Evolutionary conservation across 2,329 filamentous ascomycete genomes (phyloP).

Genomic region (Geosmithia putterillii): DNA sequence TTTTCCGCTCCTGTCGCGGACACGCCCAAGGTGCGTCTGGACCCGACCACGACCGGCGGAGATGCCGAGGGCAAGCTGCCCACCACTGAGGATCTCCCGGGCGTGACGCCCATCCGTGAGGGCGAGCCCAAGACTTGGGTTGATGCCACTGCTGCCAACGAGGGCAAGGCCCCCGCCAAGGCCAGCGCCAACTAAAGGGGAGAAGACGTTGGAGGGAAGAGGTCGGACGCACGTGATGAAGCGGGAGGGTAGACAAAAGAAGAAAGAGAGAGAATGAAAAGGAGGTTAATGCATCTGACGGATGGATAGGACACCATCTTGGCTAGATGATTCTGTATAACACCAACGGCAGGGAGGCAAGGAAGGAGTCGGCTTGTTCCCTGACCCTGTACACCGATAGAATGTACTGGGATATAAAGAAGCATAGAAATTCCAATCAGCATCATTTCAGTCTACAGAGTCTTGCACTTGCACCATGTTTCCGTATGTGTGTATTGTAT

Average conservation of each 20-base stretch:
- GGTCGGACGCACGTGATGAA: too few species aligned
- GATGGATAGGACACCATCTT: neutral
- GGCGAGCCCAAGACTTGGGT: conserved; percentile 8
- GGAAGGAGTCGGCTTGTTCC: neutral
- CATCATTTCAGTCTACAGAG: too few species aligned
- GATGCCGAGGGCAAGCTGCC: neutral
- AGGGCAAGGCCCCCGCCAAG: conserved; percentile 6
- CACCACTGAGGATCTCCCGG: conserved; percentile 5
- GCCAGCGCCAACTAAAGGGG: too few species aligned
- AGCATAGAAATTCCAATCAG: neutral
- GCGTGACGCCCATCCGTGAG: neutral
- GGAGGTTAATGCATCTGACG: neutral
- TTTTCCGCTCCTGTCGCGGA: too few species aligned
- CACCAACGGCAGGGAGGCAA: neutral
- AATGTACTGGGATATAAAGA: neutral
- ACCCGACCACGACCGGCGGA: neutral
- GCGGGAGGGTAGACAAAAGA: conserved; percentile 5
- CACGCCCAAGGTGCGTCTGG: neutral
- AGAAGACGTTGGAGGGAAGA: too few species aligned
- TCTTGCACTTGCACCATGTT: too few species aligned
- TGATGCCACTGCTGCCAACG: conserved; percentile 17
- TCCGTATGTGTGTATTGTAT: too few species aligned
- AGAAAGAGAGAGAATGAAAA: conserved; percentile 5
- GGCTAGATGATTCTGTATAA: too few species aligned
- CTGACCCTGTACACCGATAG: neutral